phyloP scores from a whole-genome alignment of 495 filamentous ascomycete species.

The Evernia prunastri region DNA sequence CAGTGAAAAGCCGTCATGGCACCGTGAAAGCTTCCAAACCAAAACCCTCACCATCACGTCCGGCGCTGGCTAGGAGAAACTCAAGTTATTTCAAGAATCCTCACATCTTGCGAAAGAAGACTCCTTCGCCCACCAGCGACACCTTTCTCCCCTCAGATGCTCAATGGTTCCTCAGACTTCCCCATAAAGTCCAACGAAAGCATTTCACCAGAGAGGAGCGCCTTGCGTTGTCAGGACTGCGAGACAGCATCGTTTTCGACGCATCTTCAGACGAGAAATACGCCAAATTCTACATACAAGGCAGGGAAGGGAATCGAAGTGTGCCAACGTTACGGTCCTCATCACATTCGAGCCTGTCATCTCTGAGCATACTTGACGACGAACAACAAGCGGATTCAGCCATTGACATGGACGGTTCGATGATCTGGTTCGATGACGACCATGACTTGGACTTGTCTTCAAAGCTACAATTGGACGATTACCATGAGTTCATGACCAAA shows the following conservation, averaged over 20 bases:
- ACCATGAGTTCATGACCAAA: slow-evolving; percentile 41
- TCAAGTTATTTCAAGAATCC: slow-evolving; percentile 33
- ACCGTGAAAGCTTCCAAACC: slow-evolving; percentile 25
- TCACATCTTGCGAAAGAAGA: slow-evolving; percentile 34
- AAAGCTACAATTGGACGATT: slow-evolving; percentile 41
- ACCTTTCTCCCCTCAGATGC: slow-evolving; percentile 50
- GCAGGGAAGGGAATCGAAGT: slow-evolving; percentile 25
- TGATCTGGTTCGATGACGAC: slow-evolving; percentile 75
- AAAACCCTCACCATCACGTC: slow-evolving; percentile 35
- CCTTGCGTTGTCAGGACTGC: slow-evolving; percentile 48
- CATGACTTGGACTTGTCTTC: slow-evolving; percentile 62
- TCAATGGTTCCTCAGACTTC: slow-evolving; percentile 63
- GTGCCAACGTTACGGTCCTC: slow-evolving; percentile 27
- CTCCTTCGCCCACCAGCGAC: slow-evolving; percentile 37
- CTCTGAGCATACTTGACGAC: slow-evolving; percentile 33
- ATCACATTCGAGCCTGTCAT: slow-evolving; percentile 28
- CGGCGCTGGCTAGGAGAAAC: slow-evolving; percentile 35
- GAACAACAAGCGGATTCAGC: slow-evolving; percentile 29
- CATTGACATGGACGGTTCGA: slow-evolving; percentile 44
- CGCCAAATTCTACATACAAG: slow-evolving; percentile 39
- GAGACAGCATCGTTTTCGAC: slow-evolving; percentile 56
- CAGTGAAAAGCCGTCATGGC: slow-evolving; percentile 25
- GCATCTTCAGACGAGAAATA: slow-evolving; percentile 64
- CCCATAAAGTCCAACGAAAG: slow-evolving; percentile 62
- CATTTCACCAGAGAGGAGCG: slow-evolving; percentile 72